Percentiles rank a stretch among this genome's conserved stretches.
Conservation (phyloP, 1,284 basidiomycete genomes). For the Volvariella volvacea region DNA sequence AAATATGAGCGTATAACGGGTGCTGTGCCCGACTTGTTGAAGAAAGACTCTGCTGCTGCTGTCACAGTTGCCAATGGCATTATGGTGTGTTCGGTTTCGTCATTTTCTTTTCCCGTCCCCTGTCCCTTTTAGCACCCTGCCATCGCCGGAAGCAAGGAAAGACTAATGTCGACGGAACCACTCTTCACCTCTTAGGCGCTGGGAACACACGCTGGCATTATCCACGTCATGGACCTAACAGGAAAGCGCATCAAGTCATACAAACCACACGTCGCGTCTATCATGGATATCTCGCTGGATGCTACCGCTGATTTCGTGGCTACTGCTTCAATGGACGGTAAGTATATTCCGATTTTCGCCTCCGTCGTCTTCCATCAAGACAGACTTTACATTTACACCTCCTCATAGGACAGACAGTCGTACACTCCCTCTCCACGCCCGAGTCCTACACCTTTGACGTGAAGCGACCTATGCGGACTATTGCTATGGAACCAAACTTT, state of each 20-base stretch:
- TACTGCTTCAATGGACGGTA: conserved; percentile 93
- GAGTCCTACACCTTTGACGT: conserved; percentile 90
- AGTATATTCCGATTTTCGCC: conserved; percentile 17
- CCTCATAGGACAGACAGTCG: conserved; percentile 75
- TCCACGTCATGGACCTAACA: conserved; percentile 79
- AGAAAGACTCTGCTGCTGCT: conserved; percentile 84
- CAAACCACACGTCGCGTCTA: conserved; percentile 86
- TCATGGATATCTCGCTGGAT: conserved; percentile 85
- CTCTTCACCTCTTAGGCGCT: conserved; percentile 71
- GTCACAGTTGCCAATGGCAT: conserved; percentile 72
- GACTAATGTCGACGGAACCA: not conserved
- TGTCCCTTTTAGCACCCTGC: conserved; percentile 1
- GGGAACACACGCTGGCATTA: conserved; percentile 88
- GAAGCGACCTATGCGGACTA: conserved; percentile 86
- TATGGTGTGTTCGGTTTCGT: conserved; percentile 40
- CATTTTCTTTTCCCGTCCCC: conserved; percentile 6
- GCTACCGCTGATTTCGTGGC: conserved; percentile 84
- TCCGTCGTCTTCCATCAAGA: not conserved
- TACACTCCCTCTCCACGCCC: conserved; percentile 77
- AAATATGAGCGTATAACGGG: conserved; percentile 87
- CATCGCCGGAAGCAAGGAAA: no score
- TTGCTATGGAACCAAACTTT: conserved; percentile 91
- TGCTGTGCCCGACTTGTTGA: conserved; percentile 71
- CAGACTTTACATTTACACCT: conserved; percentile 1
- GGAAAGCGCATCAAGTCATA: conserved; percentile 88